phyloP scores from a whole-genome alignment of 176 grass and related monocot genomes.

The bread wheat (Triticum aestivum) region DNA sequence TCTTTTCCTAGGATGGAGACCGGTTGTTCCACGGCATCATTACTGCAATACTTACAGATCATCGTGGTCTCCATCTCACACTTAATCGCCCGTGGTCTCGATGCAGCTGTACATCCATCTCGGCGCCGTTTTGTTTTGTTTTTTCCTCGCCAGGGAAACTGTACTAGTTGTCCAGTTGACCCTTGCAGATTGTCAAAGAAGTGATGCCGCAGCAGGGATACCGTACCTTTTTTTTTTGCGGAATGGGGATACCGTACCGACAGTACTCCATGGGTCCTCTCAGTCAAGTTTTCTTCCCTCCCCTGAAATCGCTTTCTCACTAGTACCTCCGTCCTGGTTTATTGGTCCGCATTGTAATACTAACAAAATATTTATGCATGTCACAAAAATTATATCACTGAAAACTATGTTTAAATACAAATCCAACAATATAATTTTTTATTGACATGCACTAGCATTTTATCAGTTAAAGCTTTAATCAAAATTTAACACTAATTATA shows the following conservation, averaged over 20 bases:
- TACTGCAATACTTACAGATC: neutral
- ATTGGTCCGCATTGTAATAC: no score
- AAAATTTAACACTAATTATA: no score
- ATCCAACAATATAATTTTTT: no score
- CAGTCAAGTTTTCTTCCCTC: neutral
- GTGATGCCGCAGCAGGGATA: neutral
- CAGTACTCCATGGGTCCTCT: neutral
- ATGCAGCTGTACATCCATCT: neutral
- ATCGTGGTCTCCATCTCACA: neutral
- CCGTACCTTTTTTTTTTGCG: no score
- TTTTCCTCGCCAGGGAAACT: neutral
- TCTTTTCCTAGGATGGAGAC: neutral
- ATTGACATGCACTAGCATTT: no score
- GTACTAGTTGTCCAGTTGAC: neutral
- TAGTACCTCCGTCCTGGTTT: no score
- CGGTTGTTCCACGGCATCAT: neutral
- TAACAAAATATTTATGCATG: no score
- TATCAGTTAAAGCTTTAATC: no score
- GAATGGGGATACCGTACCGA: neutral
- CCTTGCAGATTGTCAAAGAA: neutral
- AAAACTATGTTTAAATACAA: no score
- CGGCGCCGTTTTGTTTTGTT: neutral
- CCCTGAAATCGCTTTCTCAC: no score
- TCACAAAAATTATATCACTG: no score
- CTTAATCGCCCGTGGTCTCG: neutral